Percentiles rank a stretch among this genome's conserved stretches.
phyloP scores from a whole-genome alignment of 306 rosid genomes.

The Sechiopsis laciniata region DNA sequence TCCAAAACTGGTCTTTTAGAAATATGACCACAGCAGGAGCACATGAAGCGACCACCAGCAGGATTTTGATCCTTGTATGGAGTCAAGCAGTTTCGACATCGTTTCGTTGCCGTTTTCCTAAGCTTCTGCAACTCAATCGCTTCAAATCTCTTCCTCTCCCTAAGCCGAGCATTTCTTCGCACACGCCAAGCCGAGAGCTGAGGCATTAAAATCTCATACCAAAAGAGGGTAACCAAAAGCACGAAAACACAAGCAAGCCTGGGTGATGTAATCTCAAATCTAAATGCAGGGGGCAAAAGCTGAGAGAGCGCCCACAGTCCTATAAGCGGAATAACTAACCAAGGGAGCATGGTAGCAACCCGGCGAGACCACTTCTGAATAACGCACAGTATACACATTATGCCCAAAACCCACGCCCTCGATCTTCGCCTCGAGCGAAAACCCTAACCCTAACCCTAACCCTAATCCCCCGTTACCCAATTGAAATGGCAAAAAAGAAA shows the following conservation, averaged over 20 bases:
- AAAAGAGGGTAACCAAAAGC: constrained; percentile 82
- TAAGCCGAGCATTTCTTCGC: constrained; percentile 62
- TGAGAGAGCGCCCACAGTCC: constrained; percentile 98
- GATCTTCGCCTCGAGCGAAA: constrained; percentile 29
- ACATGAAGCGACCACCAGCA: constrained; percentile 94
- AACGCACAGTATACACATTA: constrained; percentile 99
- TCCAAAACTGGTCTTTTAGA: constrained; percentile 91
- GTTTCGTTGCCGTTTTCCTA: constrained; percentile 73
- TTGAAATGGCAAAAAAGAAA: constrained; percentile 32
- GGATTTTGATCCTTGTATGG: constrained; percentile 97
- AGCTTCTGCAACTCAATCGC: constrained; percentile 89
- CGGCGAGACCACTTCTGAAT: constrained; percentile 99
- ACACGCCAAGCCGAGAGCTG: constrained; percentile 92
- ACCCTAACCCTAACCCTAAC: constrained; percentile 45
- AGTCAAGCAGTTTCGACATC: constrained; percentile 86
- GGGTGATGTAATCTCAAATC: constrained; percentile 93
- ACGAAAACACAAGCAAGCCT: constrained; percentile 91
- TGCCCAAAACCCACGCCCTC: constrained; percentile 56
- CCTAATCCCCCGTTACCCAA: constrained; percentile 32
- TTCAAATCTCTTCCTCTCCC: constrained; percentile 87
- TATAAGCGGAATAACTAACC: constrained; percentile 94
- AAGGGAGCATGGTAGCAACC: constrained; percentile 98
- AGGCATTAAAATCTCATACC: constrained; percentile 99
- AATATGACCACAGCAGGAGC: constrained; percentile 90
- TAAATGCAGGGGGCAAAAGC: constrained; percentile 92